phyloP scores from a whole-genome alignment of 306 rosid species.

The Vigna trinervia region DNA sequence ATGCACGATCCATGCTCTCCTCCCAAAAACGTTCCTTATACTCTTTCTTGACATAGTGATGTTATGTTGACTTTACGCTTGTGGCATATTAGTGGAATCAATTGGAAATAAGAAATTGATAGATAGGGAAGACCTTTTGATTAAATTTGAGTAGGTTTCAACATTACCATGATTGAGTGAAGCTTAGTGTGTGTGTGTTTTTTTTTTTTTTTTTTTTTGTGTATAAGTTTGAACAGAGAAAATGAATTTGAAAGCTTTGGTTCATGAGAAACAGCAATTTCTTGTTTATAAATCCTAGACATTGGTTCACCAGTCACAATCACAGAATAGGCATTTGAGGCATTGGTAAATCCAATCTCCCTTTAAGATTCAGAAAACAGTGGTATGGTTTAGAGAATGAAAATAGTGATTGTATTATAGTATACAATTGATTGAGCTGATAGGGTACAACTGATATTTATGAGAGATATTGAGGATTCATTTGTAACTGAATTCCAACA shows the following conservation, averaged over 20 bases:
- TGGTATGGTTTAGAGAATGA: neutral
- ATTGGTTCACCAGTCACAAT: neutral
- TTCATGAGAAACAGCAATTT: neutral
- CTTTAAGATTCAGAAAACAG: neutral
- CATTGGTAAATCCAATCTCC: neutral
- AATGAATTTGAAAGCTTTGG: neutral
- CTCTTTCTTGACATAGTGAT: neutral
- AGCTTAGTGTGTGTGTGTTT: neutral
- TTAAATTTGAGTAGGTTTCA: slow-evolving; percentile 13
- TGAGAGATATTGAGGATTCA: neutral
- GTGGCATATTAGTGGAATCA: slow-evolving; percentile 16
- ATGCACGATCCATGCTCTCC: neutral
- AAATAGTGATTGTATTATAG: slow-evolving; percentile 3
- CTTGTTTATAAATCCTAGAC: neutral
- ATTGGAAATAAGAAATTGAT: slow-evolving; percentile 15
- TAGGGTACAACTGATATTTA: neutral
- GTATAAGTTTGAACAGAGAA: neutral
- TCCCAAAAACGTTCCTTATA: neutral
- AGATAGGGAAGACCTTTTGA: neutral
- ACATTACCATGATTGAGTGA: slow-evolving; percentile 6
- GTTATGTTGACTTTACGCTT: neutral
- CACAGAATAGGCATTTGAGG: neutral
- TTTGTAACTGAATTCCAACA: neutral
- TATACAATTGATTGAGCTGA: neutral
- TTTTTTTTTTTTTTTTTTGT: too few relatives aligned